Percentiles rank a stretch among this genome's conserved stretches.
Evolutionary conservation across 176 grass and related monocot species (phyloP).

Genomic region (Tillandsia leiboldiana): DNA sequence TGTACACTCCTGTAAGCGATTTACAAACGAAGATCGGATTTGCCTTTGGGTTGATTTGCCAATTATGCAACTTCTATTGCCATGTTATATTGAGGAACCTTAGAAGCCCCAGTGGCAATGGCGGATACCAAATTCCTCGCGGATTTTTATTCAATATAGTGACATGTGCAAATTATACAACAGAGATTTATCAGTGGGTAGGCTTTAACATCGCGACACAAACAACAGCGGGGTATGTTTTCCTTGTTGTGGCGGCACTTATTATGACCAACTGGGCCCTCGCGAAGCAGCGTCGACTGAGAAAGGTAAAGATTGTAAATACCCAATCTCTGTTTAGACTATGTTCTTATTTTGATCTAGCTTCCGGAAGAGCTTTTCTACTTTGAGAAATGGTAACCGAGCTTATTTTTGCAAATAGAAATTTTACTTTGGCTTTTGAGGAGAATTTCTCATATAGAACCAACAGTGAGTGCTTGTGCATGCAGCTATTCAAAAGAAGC

Average conservation of each 20-base stretch:
- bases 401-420: too few species aligned
- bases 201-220: conserved; percentile 93
- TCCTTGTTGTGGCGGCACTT: conserved; percentile 52
- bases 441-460: too few species aligned
- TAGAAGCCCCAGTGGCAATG: conserved; percentile 60
- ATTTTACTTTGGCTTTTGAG: too few species aligned
- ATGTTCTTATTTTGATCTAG: too few species aligned
- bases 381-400: too few species aligned
- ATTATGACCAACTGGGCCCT: conserved; percentile 99
- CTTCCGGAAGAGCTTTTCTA: too few species aligned
- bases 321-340: not conserved
- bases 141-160: conserved; percentile 97
- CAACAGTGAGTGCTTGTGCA: too few species aligned
- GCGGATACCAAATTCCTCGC: conserved; percentile 83
- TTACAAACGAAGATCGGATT: conserved; percentile 92
- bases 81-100: conserved; percentile 89
- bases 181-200: conserved; percentile 96
- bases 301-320: conserved; percentile 44
- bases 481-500: too few species aligned
- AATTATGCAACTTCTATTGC: conserved; percentile 88
- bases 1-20: conserved; percentile 72
- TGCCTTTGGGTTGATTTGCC: conserved; percentile 61
- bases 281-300: conserved; percentile 71
- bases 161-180: conserved; percentile 94
- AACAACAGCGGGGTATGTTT: conserved; percentile 77